Base-by-base conservation (phyloP, 202 grass and related monocot species). In the Saccharum hybrid region DNA sequence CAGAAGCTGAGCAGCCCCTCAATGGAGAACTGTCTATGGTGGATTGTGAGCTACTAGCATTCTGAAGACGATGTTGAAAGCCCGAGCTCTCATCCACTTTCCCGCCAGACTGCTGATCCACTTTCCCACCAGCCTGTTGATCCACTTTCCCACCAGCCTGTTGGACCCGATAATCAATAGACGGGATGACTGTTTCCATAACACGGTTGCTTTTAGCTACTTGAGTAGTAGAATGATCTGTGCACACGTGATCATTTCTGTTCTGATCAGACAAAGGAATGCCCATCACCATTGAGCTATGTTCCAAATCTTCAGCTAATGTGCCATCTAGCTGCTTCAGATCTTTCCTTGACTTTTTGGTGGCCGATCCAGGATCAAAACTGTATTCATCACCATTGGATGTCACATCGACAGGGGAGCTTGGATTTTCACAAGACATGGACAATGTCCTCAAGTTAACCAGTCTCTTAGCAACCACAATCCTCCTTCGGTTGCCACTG, bases 381-480 rank as follows among this genome's bases (percentile, higher is more conserved):
- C 18, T 46, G 8, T 57, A 19, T 45, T 22, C 81, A 84, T 80
- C 86, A 75, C 74, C 82, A 81, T 36, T 41, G 13, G 34, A 81
- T 43, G 71, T 9, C 63, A 75, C 52, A 76, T 65, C 21, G 33
- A 71, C 23, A 63, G 60, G 56, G 10, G 56, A 81, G 31, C 33
- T 81, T 41, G 52, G 21, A 49, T 49, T 52, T 49, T 71, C 84
- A 63, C 54, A 43, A 81, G 87, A 71, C 52, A 36, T 6, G 62
- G 69, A 81, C 82, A 28, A 52, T 90, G 46, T 12, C 82, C 94
- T 88, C 42, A 52, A 73, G 8, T 63, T 75, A 77, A 36, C 34
- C 34, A 68, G 49, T 52, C 62, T 75, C 86, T 88, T 88, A 48
- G 60, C 9, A 21, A 7, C 68, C n/a, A 80, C 81, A 74, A 79